Percentiles rank a stretch among this genome's conserved stretches.
Conservation (phyloP, 208 protist species). For the Trypanosoma platydactyli region DNA sequence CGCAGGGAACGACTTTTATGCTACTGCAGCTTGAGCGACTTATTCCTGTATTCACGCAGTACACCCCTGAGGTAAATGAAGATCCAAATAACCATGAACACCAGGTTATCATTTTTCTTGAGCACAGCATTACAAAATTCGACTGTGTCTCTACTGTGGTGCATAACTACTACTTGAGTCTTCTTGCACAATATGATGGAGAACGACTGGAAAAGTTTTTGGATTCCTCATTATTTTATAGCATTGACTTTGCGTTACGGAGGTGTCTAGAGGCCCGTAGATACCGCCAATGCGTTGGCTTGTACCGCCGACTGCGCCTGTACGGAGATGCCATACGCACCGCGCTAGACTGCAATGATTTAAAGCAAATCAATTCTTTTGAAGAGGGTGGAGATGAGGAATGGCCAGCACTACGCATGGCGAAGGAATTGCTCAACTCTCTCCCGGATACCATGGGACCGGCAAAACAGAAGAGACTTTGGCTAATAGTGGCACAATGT, state of each 20-base stretch:
- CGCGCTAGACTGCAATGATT: conserved; percentile 48
- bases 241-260: conserved; percentile 92
- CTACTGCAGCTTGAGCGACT: conserved; percentile 76
- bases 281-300: conserved; percentile 71
- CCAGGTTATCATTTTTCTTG: conserved; percentile 92
- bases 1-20: conserved; percentile 45
- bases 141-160: conserved; percentile 83
- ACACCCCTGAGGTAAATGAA: conserved; percentile 69
- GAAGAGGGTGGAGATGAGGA: conserved; percentile 3
- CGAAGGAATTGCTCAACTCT: conserved; percentile 70
- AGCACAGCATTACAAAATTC: conserved; percentile 86
- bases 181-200: conserved; percentile 87
- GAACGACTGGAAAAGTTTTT: conserved; percentile 81
- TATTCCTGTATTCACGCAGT: conserved; percentile 92
- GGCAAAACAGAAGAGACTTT: conserved; percentile 86
- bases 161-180: conserved; percentile 94
- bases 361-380: neutral
- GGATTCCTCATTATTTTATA: conserved; percentile 72
- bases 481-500: conserved; percentile 89
- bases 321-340: conserved; percentile 95
- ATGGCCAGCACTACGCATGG: conserved; percentile 66
- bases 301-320: conserved; percentile 92
- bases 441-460: conserved; percentile 64
- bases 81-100: conserved; percentile 63
- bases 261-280: conserved; percentile 81